A percentile compares a stretch with the other conserved stretches of the same genome.
Conservation (phyloP, 768 basidiomycete species). For the Lactarius psammicola region DNA sequence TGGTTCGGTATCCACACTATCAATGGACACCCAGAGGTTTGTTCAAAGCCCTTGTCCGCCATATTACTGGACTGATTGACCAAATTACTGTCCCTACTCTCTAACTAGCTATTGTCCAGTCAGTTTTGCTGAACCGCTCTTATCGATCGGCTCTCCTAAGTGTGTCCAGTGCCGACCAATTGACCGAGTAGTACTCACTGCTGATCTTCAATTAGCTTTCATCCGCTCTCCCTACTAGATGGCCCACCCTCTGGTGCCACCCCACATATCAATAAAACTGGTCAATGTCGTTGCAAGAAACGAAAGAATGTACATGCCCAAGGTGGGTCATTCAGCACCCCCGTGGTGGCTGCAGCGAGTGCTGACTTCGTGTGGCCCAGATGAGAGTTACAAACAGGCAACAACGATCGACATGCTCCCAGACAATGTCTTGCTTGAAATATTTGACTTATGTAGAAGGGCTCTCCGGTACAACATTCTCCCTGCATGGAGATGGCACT, state of each 20-base stretch:
- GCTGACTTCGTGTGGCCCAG: not conserved
- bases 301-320: not conserved
- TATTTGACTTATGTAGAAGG: not conserved
- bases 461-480: not conserved
- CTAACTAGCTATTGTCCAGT: not conserved
- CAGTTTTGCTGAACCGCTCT: not conserved
- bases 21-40: too few species aligned
- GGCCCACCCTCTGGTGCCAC: not conserved
- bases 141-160: not conserved
- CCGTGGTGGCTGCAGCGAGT: not conserved
- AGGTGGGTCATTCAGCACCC: not conserved
- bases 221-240: accelerated
- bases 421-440: not conserved
- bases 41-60: too few species aligned
- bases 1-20: too few species aligned
- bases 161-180: too few species aligned
- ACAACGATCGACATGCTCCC: not conserved
- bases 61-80: too few species aligned
- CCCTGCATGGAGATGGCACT: not conserved
- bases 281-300: not conserved
- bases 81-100: too few species aligned
- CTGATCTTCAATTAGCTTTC: not conserved
- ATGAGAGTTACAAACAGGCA: not conserved
- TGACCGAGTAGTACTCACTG: too few species aligned
- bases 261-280: not conserved